A percentile compares a stretch with the other conserved stretches of the same genome.
Evolutionary conservation across 2,329 filamentous ascomycete species (phyloP).

Genomic region (Coniochaeta ligniaria): DNA sequence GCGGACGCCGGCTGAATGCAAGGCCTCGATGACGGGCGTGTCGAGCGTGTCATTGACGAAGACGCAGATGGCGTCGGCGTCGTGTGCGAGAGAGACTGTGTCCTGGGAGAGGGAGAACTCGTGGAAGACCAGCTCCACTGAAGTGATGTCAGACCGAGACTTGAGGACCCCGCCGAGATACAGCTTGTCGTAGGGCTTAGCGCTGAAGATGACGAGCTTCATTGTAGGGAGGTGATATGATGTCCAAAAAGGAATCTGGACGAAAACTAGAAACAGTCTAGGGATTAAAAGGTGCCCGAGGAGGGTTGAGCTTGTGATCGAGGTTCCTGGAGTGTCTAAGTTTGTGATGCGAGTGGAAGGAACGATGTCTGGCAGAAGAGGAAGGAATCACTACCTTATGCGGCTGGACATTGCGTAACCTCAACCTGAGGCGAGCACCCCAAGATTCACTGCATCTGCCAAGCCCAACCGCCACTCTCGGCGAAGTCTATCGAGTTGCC

Average conservation of each 20-base stretch:
- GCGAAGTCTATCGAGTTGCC: neutral
- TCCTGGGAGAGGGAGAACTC: slow-evolving; percentile 47
- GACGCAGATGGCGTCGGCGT: slow-evolving; percentile 52
- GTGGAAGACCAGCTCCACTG: slow-evolving; percentile 47
- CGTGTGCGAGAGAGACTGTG: slow-evolving; percentile 46
- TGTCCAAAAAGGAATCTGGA: no score
- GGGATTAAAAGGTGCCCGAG: no score
- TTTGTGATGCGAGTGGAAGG: neutral
- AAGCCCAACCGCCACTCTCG: neutral
- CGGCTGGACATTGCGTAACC: neutral
- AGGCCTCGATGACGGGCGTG: slow-evolving; percentile 39
- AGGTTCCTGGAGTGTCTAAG: neutral
- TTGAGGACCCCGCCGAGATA: slow-evolving; percentile 40
- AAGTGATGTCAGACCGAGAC: slow-evolving; percentile 17
- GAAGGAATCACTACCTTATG: no score
- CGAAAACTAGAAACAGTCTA: no score
- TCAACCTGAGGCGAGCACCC: neutral
- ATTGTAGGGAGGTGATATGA: slow-evolving; percentile 22
- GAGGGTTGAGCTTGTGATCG: neutral
- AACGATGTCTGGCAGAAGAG: neutral
- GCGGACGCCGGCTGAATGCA: slow-evolving; percentile 42
- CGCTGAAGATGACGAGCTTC: slow-evolving; percentile 57
- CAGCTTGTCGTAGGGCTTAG: slow-evolving; percentile 55
- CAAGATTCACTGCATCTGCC: neutral
- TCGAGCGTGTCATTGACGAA: slow-evolving; percentile 60